These are phyloP conservation scores for Aspergillus sp. DNA, from an alignment of 2,329 filamentous ascomycete genomes.

Conservation along the genomic window DNA sequence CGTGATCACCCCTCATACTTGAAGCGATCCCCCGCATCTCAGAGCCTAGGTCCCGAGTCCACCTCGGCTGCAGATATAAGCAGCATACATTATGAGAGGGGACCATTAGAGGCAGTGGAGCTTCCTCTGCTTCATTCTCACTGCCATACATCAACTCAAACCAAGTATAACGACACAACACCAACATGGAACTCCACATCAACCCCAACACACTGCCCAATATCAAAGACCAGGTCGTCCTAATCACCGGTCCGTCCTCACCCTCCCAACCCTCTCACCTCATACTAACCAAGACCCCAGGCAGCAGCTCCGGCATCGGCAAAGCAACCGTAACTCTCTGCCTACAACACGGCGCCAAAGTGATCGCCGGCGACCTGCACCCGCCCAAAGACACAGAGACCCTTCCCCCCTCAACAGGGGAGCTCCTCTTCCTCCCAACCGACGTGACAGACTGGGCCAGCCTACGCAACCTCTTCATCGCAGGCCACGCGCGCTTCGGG, in stretches of 20 bases:
- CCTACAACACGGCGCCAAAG: slow-evolving; percentile 53
- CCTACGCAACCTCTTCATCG: slow-evolving; percentile 53
- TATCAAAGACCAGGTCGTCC: slow-evolving; percentile 51
- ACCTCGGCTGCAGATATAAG: neutral
- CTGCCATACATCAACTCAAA: neutral
- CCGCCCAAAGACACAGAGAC: slow-evolving; percentile 25
- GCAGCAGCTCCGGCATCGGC: slow-evolving; percentile 61
- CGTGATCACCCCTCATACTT: no score
- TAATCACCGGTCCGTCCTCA: slow-evolving; percentile 49
- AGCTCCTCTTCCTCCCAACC: slow-evolving; percentile 43
- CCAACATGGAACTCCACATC: slow-evolving; percentile 8
- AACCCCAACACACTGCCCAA: slow-evolving; percentile 4
- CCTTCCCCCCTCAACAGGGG: slow-evolving; percentile 22
- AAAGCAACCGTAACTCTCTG: slow-evolving; percentile 55
- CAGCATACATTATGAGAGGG: neutral
- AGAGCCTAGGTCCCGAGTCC: neutral
- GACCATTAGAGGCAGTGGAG: neutral
- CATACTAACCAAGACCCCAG: slow-evolving; percentile 19
- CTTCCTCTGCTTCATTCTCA: no score
- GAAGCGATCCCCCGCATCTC: neutral
- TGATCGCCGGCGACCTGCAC: slow-evolving; percentile 56
- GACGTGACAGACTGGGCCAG: slow-evolving; percentile 54
- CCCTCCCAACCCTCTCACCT: neutral
- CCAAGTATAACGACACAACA: neutral
- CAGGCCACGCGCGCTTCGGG: slow-evolving; percentile 43